These are phyloP conservation scores for Stephania cephalantha DNA, from an alignment of 164 flowering plant species.

Conservation along the genomic window DNA sequence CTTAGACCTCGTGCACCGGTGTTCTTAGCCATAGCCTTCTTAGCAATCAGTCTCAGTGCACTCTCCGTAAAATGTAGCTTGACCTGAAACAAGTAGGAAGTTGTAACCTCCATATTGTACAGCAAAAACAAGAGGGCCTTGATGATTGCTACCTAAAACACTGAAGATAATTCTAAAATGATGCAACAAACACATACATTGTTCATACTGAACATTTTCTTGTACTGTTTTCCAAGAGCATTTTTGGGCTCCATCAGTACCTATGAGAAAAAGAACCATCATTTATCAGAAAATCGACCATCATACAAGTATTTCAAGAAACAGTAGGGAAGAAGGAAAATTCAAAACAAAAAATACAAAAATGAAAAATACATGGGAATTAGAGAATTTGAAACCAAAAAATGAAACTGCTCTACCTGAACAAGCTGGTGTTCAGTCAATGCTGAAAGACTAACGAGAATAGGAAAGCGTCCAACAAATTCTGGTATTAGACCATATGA, in stretches of 20 bases:
- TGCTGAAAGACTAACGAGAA: slow-evolving; percentile 84
- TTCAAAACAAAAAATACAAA: neutral
- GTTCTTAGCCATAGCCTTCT: slow-evolving; percentile 84
- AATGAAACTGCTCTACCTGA: slow-evolving; percentile 42
- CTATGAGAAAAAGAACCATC: slow-evolving; percentile 29
- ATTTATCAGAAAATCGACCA: neutral
- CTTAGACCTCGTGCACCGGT: slow-evolving; percentile 98
- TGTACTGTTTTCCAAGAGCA: slow-evolving; percentile 97
- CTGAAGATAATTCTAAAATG: neutral
- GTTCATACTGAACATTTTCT: slow-evolving; percentile 90
- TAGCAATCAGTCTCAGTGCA: slow-evolving; percentile 71
- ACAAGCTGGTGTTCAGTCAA: slow-evolving; percentile 93
- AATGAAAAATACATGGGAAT: neutral
- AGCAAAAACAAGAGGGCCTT: neutral
- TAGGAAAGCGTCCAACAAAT: slow-evolving; percentile 95
- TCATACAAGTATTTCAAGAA: neutral
- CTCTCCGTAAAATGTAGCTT: slow-evolving; percentile 83
- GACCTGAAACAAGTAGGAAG: slow-evolving; percentile 40
- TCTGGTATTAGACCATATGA: slow-evolving; percentile 98
- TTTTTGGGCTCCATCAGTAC: slow-evolving; percentile 91
- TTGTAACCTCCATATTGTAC: neutral
- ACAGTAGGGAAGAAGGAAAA: neutral
- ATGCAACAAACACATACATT: slow-evolving; percentile 46
- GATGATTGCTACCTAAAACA: neutral
- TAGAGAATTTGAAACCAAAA: neutral